Evolutionary conservation across 2,329 filamentous ascomycete genomes (phyloP), one percentile per base, ranked within the genome.

Genomic region (Fusarium pininemorale): DNA sequence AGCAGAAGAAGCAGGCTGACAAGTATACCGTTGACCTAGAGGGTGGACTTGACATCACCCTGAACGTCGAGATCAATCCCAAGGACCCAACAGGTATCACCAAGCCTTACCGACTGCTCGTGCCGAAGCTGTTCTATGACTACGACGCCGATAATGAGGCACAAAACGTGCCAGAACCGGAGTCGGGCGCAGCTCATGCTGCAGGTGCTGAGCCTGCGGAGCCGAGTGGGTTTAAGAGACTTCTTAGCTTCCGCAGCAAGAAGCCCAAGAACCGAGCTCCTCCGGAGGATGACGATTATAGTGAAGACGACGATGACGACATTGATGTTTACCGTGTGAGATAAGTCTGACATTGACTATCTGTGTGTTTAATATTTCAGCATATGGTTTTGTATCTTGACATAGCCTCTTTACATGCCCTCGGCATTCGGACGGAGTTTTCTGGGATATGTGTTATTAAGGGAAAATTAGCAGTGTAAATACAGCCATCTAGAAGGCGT

Each of bases 21-120:
- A 85, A 85, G 24, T 85, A 86, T 48, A 87, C 89, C 15, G 89
- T 98, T 67, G 91, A 98, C 79, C 86, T 98, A 1, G 90, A 96
- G 79, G 93, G 92, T 37, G 95, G 94, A 0, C 85, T 99, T 15
- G 95, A 98, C 74, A 92, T 99, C 41, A 93, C 91, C 57, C 83
- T 99, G 48, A 98, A 98, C 77, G 91, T 98, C 71, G 96, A 99
- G 83, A 90, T 98, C 70, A 95, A 92, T 77, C 89, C 93, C 50
- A 91, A 90, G 72, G 95, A 99, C 77, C 96, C 96, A 2, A 89
- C 93, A 0, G 97, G 96, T 20, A 94, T 94, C 73, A 99, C 96
- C 1, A 90, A 91, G 57, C 94, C 95, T 14, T 99, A 99, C 81
- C 88, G 94, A 44, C 84, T 99, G 10, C 87, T 98, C 4, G 92